phyloP scores from a whole-genome alignment of 2,329 filamentous ascomycete species.

The Trichoderma aggressivum region DNA sequence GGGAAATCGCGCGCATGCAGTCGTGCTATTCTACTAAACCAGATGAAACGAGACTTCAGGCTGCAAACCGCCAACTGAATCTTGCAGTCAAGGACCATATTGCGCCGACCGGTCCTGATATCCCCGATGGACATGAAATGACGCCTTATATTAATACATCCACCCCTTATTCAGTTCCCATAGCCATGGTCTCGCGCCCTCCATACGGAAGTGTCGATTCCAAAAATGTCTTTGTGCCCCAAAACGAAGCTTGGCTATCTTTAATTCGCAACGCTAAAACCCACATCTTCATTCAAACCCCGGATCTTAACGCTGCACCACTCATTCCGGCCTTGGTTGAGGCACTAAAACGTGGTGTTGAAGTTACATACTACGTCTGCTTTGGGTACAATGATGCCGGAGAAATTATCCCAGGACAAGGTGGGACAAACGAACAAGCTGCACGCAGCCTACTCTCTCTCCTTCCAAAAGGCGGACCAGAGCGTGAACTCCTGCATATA shows the following conservation, averaged over 20 bases:
- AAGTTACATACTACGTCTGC: conserved; percentile 68
- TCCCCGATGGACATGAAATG: conserved; percentile 53
- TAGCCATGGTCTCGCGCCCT: conserved; percentile 67
- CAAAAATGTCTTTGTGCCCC: conserved; percentile 59
- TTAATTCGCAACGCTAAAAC: conserved; percentile 61
- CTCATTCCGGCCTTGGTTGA: conserved; percentile 60
- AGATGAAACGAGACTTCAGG: conserved; percentile 53
- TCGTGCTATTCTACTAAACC: conserved; percentile 48
- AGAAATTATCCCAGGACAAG: conserved; percentile 71
- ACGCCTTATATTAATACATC: conserved; percentile 56
- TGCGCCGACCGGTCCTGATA: conserved; percentile 52
- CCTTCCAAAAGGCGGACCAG: conserved; percentile 45
- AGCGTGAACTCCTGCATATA: conserved; percentile 47
- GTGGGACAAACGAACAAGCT: conserved; percentile 71
- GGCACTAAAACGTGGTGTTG: conserved; percentile 64
- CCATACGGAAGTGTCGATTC: conserved; percentile 65
- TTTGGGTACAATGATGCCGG: conserved; percentile 78
- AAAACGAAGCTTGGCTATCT: conserved; percentile 73
- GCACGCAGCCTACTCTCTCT: conserved; percentile 56
- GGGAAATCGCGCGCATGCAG: conserved; percentile 62
- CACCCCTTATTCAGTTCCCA: conserved; percentile 57
- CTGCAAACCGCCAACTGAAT: conserved; percentile 64
- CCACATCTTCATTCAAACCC: conserved; percentile 73
- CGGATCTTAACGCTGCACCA: conserved; percentile 70
- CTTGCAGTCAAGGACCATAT: conserved; percentile 53